These are phyloP conservation scores for Xylaria sp. DNA, from an alignment of 2,329 filamentous ascomycete genomes.

Conservation along the genomic window DNA sequence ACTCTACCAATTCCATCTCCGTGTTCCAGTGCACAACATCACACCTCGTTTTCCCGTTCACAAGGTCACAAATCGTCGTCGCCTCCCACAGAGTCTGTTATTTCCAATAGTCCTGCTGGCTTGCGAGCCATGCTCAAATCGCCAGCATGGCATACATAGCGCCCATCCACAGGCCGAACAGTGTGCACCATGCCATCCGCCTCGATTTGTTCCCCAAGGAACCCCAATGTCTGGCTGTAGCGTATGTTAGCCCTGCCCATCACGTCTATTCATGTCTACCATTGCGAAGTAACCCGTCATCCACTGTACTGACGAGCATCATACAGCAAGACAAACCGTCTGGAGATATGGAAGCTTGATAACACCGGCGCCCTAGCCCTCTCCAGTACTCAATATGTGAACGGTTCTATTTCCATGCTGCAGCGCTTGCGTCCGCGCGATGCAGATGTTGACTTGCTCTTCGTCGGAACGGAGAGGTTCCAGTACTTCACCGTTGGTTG, in stretches of 20 bases:
- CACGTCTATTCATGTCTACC: not conserved
- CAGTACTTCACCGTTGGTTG: conserved; percentile 88
- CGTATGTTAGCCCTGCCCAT: conserved; percentile 53
- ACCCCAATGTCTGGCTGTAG: conserved; percentile 78
- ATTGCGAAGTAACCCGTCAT: not conserved
- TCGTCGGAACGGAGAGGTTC: conserved; percentile 84
- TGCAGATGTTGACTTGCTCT: conserved; percentile 74
- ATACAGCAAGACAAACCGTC: conserved; percentile 70
- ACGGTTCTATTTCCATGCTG: conserved; percentile 82
- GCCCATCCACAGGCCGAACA: conserved; percentile 87
- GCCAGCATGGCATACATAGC: conserved; percentile 85
- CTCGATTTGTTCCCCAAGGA: conserved; percentile 68
- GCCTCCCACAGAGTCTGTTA: not conserved
- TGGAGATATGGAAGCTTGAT: conserved; percentile 74
- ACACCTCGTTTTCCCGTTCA: conserved; percentile 1
- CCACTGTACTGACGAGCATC: conserved; percentile 28
- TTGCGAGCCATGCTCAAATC: conserved; percentile 24
- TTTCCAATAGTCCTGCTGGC: not conserved
- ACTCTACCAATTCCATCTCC: not conserved
- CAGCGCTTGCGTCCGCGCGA: conserved; percentile 72
- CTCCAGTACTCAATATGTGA: conserved; percentile 60
- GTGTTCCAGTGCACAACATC: not conserved
- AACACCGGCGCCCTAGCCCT: conserved; percentile 59
- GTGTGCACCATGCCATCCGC: conserved; percentile 81
- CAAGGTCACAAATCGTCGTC: not conserved